These are phyloP conservation scores for Fusarium compactum DNA, from an alignment of 2,329 filamentous ascomycete species.

Conservation along the genomic window DNA sequence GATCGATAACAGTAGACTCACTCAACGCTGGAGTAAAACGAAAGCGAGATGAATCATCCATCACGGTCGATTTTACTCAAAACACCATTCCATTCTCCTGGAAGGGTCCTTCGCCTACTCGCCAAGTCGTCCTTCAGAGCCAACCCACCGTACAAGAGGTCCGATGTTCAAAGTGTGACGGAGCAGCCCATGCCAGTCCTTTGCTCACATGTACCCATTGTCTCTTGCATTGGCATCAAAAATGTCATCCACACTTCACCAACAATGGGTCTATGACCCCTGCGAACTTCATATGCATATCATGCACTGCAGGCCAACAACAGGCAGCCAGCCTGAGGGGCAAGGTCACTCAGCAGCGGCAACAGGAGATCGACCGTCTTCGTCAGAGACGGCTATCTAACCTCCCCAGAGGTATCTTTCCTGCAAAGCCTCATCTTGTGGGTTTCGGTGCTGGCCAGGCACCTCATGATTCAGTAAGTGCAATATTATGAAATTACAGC, in stretches of 20 bases:
- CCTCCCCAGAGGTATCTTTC: slow-evolving; percentile 50
- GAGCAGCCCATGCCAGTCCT: slow-evolving; percentile 1
- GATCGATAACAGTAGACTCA: slow-evolving; percentile 7
- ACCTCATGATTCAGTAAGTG: slow-evolving; percentile 52
- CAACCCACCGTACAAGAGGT: background rate
- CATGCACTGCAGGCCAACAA: slow-evolving; percentile 32
- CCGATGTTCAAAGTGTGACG: slow-evolving; percentile 38
- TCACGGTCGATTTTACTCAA: slow-evolving; percentile 49
- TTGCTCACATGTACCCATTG: slow-evolving; percentile 43
- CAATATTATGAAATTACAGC: background rate
- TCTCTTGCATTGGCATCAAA: slow-evolving; percentile 43
- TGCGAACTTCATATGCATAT: slow-evolving; percentile 34
- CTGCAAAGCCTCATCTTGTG: slow-evolving; percentile 54
- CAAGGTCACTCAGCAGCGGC: slow-evolving; percentile 36
- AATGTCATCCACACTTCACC: slow-evolving; percentile 35
- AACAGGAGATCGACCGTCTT: slow-evolving; percentile 48
- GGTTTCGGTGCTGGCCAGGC: slow-evolving; percentile 55
- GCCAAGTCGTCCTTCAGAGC: background rate
- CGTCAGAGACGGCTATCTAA: slow-evolving; percentile 50
- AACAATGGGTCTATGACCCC: slow-evolving; percentile 5
- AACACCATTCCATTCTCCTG: slow-evolving; percentile 50
- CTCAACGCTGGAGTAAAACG: slow-evolving; percentile 44
- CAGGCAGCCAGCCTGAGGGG: slow-evolving; percentile 20
- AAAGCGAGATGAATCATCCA: slow-evolving; percentile 43
- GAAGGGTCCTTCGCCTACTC: slow-evolving; percentile 5